These are phyloP conservation scores for Colletotrichum neosansevieriae DNA, from an alignment of 2,329 filamentous ascomycete genomes.

Conservation along the genomic window DNA sequence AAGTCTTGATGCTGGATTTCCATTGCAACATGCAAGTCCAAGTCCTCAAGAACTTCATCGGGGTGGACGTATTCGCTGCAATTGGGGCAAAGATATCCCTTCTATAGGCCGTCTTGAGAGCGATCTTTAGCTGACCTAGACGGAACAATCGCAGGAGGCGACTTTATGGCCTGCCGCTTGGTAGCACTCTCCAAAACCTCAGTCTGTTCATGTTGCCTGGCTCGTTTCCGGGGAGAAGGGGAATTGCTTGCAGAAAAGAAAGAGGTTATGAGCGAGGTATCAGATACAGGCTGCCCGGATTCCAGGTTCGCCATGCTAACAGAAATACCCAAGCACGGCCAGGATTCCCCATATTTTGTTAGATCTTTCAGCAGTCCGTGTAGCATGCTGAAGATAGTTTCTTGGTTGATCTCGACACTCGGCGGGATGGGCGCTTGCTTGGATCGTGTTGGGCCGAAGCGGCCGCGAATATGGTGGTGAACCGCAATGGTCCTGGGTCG, in stretches of 20 bases:
- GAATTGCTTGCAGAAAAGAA: background rate
- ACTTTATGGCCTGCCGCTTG: background rate
- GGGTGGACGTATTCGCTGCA: background rate
- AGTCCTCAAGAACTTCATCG: background rate
- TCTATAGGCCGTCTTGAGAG: background rate
- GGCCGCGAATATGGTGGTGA: background rate
- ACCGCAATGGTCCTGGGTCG: background rate
- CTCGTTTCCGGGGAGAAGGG: background rate
- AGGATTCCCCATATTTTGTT: background rate
- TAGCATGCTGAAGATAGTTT: background rate
- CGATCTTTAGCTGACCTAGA: no score
- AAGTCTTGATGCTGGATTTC: background rate
- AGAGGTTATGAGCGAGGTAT: background rate
- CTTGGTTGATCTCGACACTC: background rate
- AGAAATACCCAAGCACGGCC: background rate
- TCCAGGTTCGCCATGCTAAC: background rate
- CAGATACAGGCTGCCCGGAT: background rate
- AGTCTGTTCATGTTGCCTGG: background rate
- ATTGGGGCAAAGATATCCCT: background rate
- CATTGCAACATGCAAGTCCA: slow-evolving; percentile 4
- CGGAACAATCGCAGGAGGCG: background rate
- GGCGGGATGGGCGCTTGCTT: background rate
- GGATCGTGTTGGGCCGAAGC: background rate
- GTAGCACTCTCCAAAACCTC: fast-evolving
- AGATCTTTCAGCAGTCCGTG: background rate